These are phyloP conservation scores for Hymenoscyphus fraxineus DNA, from an alignment of 2,329 filamentous ascomycete species.

Conservation along the genomic window DNA sequence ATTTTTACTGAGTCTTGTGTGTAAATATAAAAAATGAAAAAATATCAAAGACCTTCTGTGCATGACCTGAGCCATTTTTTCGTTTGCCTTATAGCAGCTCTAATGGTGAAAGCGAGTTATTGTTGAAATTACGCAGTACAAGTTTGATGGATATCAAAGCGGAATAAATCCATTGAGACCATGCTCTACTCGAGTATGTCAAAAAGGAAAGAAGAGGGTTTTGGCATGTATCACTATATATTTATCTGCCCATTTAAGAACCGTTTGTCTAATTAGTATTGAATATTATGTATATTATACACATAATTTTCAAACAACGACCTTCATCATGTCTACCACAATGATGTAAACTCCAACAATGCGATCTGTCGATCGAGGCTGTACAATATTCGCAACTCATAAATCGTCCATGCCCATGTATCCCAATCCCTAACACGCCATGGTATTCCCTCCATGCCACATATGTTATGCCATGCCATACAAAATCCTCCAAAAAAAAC, in stretches of 20 bases:
- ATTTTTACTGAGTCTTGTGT: background rate
- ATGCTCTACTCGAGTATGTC: too few species aligned
- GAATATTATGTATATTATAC: background rate
- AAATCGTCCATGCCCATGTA: slow-evolving; percentile 21
- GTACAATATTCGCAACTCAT: background rate
- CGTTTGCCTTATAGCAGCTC: too few species aligned
- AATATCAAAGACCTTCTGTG: background rate
- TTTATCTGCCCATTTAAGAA: too few species aligned
- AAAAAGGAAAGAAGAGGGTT: too few species aligned
- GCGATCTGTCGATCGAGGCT: background rate
- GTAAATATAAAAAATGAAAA: background rate
- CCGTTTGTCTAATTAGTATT: background rate
- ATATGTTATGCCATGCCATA: background rate
- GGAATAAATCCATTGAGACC: too few species aligned
- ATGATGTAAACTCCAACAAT: background rate
- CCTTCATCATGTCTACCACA: background rate
- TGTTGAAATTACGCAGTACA: too few species aligned
- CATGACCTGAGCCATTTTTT: too few species aligned
- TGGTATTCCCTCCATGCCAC: background rate
- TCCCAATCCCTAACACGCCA: slow-evolving; percentile 12
- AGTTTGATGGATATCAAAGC: too few species aligned
- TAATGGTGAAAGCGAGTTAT: too few species aligned
- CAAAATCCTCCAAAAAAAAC: background rate
- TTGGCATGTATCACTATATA: too few species aligned
- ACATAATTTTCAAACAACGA: background rate